Conservation (phyloP, 768 basidiomycete genomes). For the Suillus clintonianus region DNA sequence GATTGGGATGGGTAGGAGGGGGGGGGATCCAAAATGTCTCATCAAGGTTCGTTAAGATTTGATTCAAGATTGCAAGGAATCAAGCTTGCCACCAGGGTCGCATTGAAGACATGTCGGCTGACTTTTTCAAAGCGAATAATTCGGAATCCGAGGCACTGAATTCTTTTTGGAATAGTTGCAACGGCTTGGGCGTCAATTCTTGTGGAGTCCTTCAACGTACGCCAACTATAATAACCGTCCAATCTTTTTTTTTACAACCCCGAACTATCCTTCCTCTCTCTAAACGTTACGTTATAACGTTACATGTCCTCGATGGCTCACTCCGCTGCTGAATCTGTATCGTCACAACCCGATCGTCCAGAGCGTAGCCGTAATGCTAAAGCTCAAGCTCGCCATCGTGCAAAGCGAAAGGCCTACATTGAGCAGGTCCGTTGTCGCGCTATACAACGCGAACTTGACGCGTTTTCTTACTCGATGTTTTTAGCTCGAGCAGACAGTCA, state of each 20-base stretch:
- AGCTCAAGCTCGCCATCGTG: slow-evolving; percentile 87
- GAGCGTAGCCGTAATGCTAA: slow-evolving; percentile 86
- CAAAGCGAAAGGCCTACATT: slow-evolving; percentile 92
- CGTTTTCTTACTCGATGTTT: slow-evolving; percentile 5
- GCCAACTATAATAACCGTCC: slow-evolving; percentile 38
- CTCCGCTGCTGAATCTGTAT: slow-evolving; percentile 46
- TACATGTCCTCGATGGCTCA: slow-evolving; percentile 61
- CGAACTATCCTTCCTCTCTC: slow-evolving; percentile 46
- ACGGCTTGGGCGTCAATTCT: slow-evolving; percentile 28
- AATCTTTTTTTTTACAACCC: slow-evolving; percentile 46
- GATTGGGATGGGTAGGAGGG: no score
- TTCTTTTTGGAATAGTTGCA: slow-evolving; percentile 25
- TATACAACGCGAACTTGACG: slow-evolving; percentile 11
- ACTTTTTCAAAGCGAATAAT: slow-evolving; percentile 46
- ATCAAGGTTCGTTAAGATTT: slow-evolving; percentile 29
- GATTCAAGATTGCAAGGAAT: slow-evolving; percentile 30
- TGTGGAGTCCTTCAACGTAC: slow-evolving; percentile 12
- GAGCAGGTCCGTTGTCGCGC: slow-evolving; percentile 60
- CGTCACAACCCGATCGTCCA: slow-evolving; percentile 59
- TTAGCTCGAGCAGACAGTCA: slow-evolving; percentile 84
- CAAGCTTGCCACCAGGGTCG: slow-evolving; percentile 40
- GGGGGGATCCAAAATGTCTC: no score
- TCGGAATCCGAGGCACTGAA: slow-evolving; percentile 46
- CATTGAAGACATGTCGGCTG: slow-evolving; percentile 34
- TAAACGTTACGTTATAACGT: slow-evolving; percentile 42